phyloP scores from a whole-genome alignment of 495 filamentous ascomycete genomes.

The Hypoxylon lienhwacheense region DNA sequence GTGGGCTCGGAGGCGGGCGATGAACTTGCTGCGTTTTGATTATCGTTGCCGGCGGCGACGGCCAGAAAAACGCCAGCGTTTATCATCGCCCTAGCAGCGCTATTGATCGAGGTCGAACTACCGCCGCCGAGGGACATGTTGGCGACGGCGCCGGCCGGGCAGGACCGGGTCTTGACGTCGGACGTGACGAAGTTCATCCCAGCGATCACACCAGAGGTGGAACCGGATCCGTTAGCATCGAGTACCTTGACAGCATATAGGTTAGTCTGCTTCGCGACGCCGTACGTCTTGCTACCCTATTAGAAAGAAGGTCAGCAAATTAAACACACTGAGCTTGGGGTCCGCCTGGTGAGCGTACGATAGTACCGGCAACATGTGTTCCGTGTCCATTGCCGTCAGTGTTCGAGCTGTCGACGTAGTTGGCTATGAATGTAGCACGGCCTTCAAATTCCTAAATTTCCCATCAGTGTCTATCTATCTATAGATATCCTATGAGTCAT shows the following conservation, averaged over 20 bases:
- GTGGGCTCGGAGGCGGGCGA: slow-evolving; percentile 59
- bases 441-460: slow-evolving; percentile 44
- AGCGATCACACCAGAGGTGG: slow-evolving; percentile 51
- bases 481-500: slow-evolving; percentile 33
- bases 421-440: slow-evolving; percentile 48
- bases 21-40: slow-evolving; percentile 49
- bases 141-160: slow-evolving; percentile 49
- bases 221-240: slow-evolving; percentile 51
- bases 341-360: slow-evolving; percentile 23
- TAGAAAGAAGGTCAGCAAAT: slow-evolving; percentile 4
- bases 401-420: slow-evolving; percentile 47
- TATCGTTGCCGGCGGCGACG: slow-evolving; percentile 60
- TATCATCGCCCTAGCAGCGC: slow-evolving; percentile 52
- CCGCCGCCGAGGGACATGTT: slow-evolving; percentile 62
- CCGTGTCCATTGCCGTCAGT: slow-evolving; percentile 56
- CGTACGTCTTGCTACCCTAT: slow-evolving; percentile 49
- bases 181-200: slow-evolving; percentile 52
- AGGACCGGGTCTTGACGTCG: slow-evolving; percentile 43
- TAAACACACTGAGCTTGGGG: slow-evolving; percentile 2
- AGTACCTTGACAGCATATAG: slow-evolving; percentile 57
- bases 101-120: slow-evolving; percentile 57
- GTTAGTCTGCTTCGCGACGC: slow-evolving; percentile 52
- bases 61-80: slow-evolving; percentile 56
- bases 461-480: slow-evolving; percentile 7
- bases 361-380: slow-evolving; percentile 55